Percentiles rank a stretch among this genome's conserved stretches.
phyloP scores from a whole-genome alignment of 2,329 filamentous ascomycete species.

The Fusarium torreyae region DNA sequence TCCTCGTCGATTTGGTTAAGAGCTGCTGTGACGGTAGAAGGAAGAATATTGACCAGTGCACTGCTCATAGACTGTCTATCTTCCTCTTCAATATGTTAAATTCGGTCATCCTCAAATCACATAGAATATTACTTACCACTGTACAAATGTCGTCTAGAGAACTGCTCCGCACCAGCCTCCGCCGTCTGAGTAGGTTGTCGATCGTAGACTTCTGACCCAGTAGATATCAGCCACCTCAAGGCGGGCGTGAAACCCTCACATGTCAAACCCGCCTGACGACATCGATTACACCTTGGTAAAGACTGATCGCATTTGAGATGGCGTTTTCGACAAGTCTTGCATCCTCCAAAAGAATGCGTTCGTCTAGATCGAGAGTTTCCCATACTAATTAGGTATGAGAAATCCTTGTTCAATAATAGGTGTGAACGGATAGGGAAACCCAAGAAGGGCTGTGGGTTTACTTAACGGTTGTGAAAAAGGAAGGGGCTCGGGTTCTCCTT shows the following conservation, averaged over 20 bases:
- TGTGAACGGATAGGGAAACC: slow-evolving; percentile 2
- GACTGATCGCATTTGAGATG: slow-evolving; percentile 46
- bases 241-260: slow-evolving; percentile 44
- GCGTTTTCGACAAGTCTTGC: slow-evolving; percentile 45
- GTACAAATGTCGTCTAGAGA: slow-evolving; percentile 41
- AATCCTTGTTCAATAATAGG: not conserved
- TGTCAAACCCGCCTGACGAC: slow-evolving; percentile 28
- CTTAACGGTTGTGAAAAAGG: slow-evolving; percentile 29
- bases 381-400: slow-evolving; percentile 16
- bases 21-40: slow-evolving; percentile 38
- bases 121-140: slow-evolving; percentile 18
- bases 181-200: slow-evolving; percentile 27
- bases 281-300: slow-evolving; percentile 37
- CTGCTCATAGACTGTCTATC: slow-evolving; percentile 39
- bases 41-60: slow-evolving; percentile 23
- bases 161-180: slow-evolving; percentile 29
- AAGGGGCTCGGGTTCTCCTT: slow-evolving; percentile 35
- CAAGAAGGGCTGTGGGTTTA: slow-evolving; percentile 3
- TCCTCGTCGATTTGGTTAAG: slow-evolving; percentile 38
- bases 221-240: slow-evolving; percentile 41
- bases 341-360: slow-evolving; percentile 44
- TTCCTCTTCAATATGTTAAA: slow-evolving; percentile 15
- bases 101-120: not conserved
- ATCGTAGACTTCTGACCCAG: slow-evolving; percentile 38
- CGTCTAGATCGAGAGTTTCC: slow-evolving; percentile 34